phyloP scores from a whole-genome alignment of 176 grass and related monocot species.

The Carex scoparia region DNA sequence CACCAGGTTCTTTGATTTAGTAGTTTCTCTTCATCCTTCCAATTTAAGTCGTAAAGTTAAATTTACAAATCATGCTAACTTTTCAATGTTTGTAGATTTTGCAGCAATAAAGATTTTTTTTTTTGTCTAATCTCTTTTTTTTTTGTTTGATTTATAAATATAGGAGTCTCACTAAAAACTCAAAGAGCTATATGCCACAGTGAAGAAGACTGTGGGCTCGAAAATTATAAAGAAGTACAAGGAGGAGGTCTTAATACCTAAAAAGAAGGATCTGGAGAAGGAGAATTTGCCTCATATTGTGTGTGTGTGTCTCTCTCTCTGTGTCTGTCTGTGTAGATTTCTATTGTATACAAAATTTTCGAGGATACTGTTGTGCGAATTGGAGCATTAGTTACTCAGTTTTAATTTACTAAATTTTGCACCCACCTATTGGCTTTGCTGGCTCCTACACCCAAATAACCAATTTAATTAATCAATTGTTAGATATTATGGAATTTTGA shows the following conservation, averaged over 20 bases:
- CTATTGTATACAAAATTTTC: background rate
- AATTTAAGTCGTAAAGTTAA: no score
- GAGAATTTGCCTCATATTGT: constrained; percentile 73
- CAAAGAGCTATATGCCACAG: constrained; percentile 14
- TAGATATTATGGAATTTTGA: background rate
- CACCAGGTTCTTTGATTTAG: no score
- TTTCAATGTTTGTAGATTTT: no score
- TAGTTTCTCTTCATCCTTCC: no score
- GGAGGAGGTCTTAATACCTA: constrained; percentile 70
- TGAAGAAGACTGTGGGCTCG: constrained; percentile 76
- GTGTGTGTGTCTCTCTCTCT: constrained; percentile 28
- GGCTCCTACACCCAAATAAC: background rate
- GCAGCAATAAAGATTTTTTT: no score
- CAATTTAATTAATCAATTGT: background rate
- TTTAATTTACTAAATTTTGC: background rate
- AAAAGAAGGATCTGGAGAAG: constrained; percentile 58
- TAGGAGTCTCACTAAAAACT: no score
- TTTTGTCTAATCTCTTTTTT: no score
- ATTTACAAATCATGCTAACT: no score
- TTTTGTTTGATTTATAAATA: no score
- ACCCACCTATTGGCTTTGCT: background rate
- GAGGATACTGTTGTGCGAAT: background rate
- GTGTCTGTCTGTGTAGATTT: background rate
- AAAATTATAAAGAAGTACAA: constrained; percentile 86
- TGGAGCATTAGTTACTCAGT: background rate